These are phyloP conservation scores for Aspergillus bertholletiae DNA, from an alignment of 495 filamentous ascomycete species.

Conservation along the genomic window DNA sequence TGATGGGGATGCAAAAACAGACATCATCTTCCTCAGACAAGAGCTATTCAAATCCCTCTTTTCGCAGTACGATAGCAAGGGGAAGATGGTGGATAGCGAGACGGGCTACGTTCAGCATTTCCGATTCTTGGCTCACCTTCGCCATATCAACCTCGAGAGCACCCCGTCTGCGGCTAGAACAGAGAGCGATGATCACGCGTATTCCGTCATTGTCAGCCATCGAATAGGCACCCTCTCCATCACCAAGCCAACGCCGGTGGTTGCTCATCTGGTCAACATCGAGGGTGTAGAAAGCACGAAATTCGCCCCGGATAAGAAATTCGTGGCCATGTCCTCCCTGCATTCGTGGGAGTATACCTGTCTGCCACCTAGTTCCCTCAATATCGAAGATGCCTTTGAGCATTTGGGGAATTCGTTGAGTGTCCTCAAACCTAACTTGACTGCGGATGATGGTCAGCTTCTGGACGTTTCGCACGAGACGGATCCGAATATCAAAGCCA, in stretches of 20 bases:
- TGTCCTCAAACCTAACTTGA: too few species aligned
- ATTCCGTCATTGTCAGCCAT: constrained; percentile 28
- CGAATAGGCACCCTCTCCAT: constrained; percentile 36
- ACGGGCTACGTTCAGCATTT: constrained; percentile 17
- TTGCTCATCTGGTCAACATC: constrained; percentile 38
- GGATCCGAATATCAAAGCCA: constrained; percentile 1
- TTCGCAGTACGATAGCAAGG: not conserved
- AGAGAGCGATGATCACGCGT: constrained; percentile 9
- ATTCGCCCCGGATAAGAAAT: not conserved
- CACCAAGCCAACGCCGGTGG: constrained; percentile 10
- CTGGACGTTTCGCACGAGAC: constrained; percentile 8
- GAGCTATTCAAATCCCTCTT: constrained; percentile 24
- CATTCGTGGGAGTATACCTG: constrained; percentile 43
- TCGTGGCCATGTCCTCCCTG: constrained; percentile 37
- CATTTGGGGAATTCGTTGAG: too few species aligned
- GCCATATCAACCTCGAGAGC: constrained; percentile 35
- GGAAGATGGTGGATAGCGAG: not conserved
- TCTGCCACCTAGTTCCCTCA: constrained; percentile 31
- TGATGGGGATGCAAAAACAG: not conserved
- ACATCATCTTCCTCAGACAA: constrained; percentile 21
- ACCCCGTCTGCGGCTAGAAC: constrained; percentile 27
- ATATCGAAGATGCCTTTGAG: constrained; percentile 23
- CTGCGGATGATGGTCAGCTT: too few species aligned
- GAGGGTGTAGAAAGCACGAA: constrained; percentile 23
- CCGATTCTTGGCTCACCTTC: constrained; percentile 42